A percentile compares a stretch with the other conserved stretches of the same genome.
Evolutionary conservation across 2,329 filamentous ascomycete genomes (phyloP).

Genomic region (Fusarium concolor): DNA sequence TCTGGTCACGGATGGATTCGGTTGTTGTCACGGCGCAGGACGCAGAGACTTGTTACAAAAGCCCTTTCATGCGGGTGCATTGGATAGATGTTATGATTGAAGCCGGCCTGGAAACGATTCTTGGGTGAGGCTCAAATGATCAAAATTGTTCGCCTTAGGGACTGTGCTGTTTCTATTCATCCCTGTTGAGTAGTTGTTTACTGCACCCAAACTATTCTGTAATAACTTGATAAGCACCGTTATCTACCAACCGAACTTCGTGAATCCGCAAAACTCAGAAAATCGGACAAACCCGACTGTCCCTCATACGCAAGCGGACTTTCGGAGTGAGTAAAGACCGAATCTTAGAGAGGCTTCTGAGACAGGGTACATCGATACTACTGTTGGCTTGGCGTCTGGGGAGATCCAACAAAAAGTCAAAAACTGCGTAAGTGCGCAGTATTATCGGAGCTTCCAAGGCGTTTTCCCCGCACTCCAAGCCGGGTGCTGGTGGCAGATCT

Average conservation of each 20-base stretch:
- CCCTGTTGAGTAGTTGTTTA: background rate
- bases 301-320: background rate
- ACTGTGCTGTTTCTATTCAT: too few species aligned
- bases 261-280: background rate
- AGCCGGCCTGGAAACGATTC: background rate
- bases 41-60: rapidly evolving
- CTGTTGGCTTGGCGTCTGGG: too few species aligned
- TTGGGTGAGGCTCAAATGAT: background rate
- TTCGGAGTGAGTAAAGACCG: background rate
- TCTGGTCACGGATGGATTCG: constrained; percentile 1
- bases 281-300: background rate
- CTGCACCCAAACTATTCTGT: background rate
- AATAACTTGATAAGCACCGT: too few species aligned
- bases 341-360: background rate
- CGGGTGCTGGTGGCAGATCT: too few species aligned
- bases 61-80: background rate
- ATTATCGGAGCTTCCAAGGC: too few species aligned
- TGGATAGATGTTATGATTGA: constrained; percentile 8
- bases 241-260: too few species aligned
- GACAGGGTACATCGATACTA: background rate
- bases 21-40: rapidly evolving
- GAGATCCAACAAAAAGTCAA: too few species aligned
- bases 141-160: too few species aligned
- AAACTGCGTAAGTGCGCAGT: too few species aligned
- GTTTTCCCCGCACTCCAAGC: too few species aligned